Conservation (phyloP, 306 rosid genomes). For the Malus sylvestris region DNA sequence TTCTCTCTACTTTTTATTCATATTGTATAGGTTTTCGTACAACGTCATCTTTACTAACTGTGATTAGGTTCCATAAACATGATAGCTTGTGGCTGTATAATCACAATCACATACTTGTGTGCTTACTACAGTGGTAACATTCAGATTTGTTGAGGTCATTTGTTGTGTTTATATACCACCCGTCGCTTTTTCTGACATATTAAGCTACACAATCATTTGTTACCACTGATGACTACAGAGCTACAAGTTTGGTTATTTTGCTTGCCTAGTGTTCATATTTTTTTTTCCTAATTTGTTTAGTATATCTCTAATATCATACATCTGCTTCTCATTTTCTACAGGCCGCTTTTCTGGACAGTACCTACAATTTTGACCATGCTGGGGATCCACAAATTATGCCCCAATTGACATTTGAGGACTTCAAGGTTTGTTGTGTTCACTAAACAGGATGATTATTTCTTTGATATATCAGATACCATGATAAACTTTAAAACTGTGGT, state of each 20-base stretch:
- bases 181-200: too few species aligned
- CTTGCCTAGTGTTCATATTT: neutral
- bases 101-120: too few species aligned
- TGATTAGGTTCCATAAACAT: too few species aligned
- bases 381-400: conserved; percentile 94
- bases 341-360: conserved; percentile 90
- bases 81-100: too few species aligned
- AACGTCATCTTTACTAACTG: too few species aligned
- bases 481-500: neutral
- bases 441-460: neutral
- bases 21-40: neutral
- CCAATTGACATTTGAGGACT: conserved; percentile 72
- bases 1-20: neutral
- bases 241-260: neutral
- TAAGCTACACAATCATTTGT: too few species aligned
- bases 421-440: conserved; percentile 59
- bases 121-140: too few species aligned
- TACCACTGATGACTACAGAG: too few species aligned
- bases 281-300: neutral
- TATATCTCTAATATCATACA: neutral
- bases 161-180: too few species aligned
- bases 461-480: neutral
- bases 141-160: too few species aligned
- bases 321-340: conserved; percentile 16
- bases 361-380: conserved; percentile 93